Evolutionary conservation across 208 protist genomes (phyloP), one percentile per base, ranked within the genome.

Genomic region (Leishmania lainsoni): DNA sequence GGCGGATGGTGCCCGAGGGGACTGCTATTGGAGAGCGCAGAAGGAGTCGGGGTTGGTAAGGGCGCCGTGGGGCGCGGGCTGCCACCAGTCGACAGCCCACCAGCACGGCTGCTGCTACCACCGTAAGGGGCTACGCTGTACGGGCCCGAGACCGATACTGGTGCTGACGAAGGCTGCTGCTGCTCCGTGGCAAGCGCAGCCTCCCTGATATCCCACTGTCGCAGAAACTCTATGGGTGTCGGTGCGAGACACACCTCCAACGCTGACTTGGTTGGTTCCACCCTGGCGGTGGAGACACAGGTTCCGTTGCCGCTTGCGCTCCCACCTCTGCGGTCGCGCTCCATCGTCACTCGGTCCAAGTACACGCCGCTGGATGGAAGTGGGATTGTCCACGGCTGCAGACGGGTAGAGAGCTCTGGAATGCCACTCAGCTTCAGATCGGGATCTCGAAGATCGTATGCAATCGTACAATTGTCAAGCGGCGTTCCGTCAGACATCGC

Each of bases 241-340:
- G 83, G 49, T 3, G 90, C 83, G 5, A 88, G 83, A 63, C 92
- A 95, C 51, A 95, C 89, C n/a, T 95, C 92, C 68, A 93, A 83
- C 72, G 10, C 83, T 22, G 86, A 54, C 75, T 81, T 76, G 29
- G 29, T 32, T 22, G 52, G 20, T 49, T 74, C 78, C 20, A 39
- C 61, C 22, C 20, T 45, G 8, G 52, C 75, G 8, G 61, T 58
- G 56, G 58, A 32, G 73, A 35, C 6, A 32, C 8, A 83, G 59
- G 56, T 22, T 29, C 22, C 56, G 75, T 58, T 66, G 51, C 22
- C 52, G 10, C 58, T 63, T n/a, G 72, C 63, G 10, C 66, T 63
- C 2, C 65, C 58, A 0, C 75, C 66, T 56, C 83, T 85, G 56
- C 76, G 73, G 17, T 91, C 86, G 16, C 83, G 89, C 58, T 96